Percentiles rank a stretch among this genome's conserved stretches.
Conservation (phyloP, 192 early-diverging fungal species). For the Rhizophagus clarus region DNA sequence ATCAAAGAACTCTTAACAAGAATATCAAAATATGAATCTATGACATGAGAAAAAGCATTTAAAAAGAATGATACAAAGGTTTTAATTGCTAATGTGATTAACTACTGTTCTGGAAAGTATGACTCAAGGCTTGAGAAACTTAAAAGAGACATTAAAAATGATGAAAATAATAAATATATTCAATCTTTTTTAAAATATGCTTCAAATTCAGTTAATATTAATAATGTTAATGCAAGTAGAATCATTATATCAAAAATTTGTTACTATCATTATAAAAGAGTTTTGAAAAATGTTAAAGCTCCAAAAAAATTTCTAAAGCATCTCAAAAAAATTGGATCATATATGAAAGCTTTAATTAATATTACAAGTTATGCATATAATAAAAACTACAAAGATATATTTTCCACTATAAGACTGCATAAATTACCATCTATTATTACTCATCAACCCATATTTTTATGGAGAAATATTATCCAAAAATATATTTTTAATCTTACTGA, state of each 20-base stretch:
- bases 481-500: neutral
- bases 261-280: neutral
- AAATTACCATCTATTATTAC: neutral
- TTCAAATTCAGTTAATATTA: neutral
- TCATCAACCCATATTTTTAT: neutral
- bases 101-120: neutral
- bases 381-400: neutral
- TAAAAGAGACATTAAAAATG: neutral
- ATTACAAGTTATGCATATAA: neutral
- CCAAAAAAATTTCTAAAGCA: neutral
- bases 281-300: neutral
- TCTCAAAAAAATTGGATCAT: neutral
- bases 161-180: neutral
- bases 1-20: neutral
- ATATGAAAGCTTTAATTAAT: neutral
- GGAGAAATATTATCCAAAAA: neutral
- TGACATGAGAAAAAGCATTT: neutral
- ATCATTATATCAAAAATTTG: neutral
- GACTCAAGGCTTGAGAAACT: neutral
- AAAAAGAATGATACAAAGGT: neutral
- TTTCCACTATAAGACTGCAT: neutral
- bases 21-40: neutral
- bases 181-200: neutral
- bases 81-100: neutral
- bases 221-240: neutral